Base-by-base conservation (phyloP, 202 grass and related monocot species). In the Saccharum hybrid region DNA sequence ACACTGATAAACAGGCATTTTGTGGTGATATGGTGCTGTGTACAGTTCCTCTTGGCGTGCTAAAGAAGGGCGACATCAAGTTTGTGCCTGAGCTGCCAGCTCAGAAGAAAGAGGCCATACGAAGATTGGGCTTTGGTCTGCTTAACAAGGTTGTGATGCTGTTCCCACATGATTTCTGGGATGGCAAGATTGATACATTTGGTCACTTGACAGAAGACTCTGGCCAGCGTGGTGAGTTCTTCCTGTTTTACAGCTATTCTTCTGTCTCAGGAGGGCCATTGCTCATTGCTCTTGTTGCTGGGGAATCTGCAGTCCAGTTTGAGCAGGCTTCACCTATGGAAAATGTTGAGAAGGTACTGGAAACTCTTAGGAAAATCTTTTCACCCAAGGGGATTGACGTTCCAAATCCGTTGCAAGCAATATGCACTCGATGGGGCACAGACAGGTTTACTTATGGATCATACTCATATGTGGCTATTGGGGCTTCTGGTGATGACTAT, bases 181-280 rank as follows among this genome's bases (percentile, higher is more conserved):
- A 93, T 83, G 87, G 93, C 21, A 83, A 57, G 42, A 79, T 94
- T 7, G 96, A 98, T 86, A 98, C 96, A 61, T 98, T 98, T 83
- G 96, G 96, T 31, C 96, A 98, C 79, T 90, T 98, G 79, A 92
- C 91, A 1, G 89, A 93, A 75, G 82, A 94, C 52, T 89, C 89
- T 76, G 66, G 66, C 45, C 81, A 92, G 52, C 91, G 96, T 34
- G 96, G 93, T 2, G 87, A 96, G 49, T 98, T 98, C 52, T 96
- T 98, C 75, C 72, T 98, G 81, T 98, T 98, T 88, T 98, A 98
- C 74, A 96, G 93, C 76, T 98, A 98, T 81, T 88, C 93, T 63
- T 92, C 96, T n/a, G 96, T 98, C 33, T 88, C 96, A 70, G 96
- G 96, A 61, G 96, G 93, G 28, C 96, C 93, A 15, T 78, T 98